These are phyloP conservation scores for Pinus albicaulis DNA, from an alignment of 75 land plant genomes.

Conservation along the genomic window DNA sequence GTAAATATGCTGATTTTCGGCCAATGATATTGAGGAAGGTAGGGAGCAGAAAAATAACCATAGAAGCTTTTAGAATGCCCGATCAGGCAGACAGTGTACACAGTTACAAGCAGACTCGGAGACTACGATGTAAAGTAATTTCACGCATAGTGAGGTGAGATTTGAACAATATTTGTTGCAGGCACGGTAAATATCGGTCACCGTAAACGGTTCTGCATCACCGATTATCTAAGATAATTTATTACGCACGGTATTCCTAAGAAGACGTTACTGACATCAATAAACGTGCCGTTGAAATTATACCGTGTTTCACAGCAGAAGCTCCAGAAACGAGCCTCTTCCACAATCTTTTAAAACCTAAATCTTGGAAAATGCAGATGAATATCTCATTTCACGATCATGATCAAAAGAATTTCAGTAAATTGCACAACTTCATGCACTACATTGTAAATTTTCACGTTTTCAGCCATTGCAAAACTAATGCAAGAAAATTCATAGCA, in stretches of 20 bases:
- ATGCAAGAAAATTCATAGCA: neutral
- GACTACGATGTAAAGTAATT: neutral
- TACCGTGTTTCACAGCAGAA: neutral
- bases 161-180: too few species aligned
- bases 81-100: neutral
- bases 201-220: neutral
- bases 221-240: neutral
- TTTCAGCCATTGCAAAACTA: neutral
- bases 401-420: neutral
- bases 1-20: neutral
- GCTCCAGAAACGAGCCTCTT: neutral
- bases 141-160: neutral
- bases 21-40: neutral
- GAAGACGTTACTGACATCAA: neutral
- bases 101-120: neutral
- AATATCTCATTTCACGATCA: neutral
- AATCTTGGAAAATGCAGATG: neutral
- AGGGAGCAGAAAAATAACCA: neutral
- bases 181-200: neutral
- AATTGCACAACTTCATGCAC: neutral
- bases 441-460: neutral
- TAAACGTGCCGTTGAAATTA: neutral
- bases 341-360: neutral
- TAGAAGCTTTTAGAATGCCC: neutral
- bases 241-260: neutral